Conservation (phyloP, 2,329 filamentous ascomycete genomes). For the Clarireedia homoeocarpa region DNA sequence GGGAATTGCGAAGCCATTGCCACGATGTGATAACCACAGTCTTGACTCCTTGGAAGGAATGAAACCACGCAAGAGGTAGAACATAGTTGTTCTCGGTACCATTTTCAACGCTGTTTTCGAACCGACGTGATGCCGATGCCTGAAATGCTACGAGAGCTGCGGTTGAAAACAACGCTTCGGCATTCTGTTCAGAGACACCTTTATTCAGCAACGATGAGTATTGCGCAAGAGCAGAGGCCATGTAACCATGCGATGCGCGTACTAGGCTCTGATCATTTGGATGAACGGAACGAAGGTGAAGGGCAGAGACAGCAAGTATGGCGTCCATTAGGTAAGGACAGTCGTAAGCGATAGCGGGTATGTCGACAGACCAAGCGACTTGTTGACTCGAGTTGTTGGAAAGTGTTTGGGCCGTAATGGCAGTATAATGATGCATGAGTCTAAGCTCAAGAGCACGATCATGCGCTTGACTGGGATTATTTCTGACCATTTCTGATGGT, state of each 20-base stretch:
- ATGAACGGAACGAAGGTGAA: slow-evolving; percentile 49
- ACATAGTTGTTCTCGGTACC: slow-evolving; percentile 40
- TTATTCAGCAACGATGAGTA: slow-evolving; percentile 49
- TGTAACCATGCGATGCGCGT: slow-evolving; percentile 56
- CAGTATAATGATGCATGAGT: slow-evolving; percentile 58
- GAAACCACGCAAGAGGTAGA: slow-evolving; percentile 57
- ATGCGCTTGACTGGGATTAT: slow-evolving; percentile 8
- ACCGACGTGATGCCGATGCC: slow-evolving; percentile 54
- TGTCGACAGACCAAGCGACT: slow-evolving; percentile 51
- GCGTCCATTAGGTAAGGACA: slow-evolving; percentile 54
- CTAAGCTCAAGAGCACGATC: slow-evolving; percentile 44
- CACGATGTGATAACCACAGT: slow-evolving; percentile 56
- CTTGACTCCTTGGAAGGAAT: slow-evolving; percentile 60
- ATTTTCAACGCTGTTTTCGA: slow-evolving; percentile 45
- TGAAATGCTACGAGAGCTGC: slow-evolving; percentile 60
- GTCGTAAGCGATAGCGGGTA: slow-evolving; percentile 55
- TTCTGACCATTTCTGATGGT: slow-evolving; percentile 16
- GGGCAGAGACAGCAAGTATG: slow-evolving; percentile 54
- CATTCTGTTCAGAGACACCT: slow-evolving; percentile 51
- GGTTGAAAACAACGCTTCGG: slow-evolving; percentile 55
- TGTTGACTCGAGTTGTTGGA: slow-evolving; percentile 43
- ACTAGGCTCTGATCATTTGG: slow-evolving; percentile 54
- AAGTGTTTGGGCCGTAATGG: slow-evolving; percentile 51
- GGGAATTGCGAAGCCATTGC: slow-evolving; percentile 53
- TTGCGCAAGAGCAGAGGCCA: slow-evolving; percentile 53